Conservation (phyloP, 1,139 yeast genomes). For the Candida tetrigidarum region DNA sequence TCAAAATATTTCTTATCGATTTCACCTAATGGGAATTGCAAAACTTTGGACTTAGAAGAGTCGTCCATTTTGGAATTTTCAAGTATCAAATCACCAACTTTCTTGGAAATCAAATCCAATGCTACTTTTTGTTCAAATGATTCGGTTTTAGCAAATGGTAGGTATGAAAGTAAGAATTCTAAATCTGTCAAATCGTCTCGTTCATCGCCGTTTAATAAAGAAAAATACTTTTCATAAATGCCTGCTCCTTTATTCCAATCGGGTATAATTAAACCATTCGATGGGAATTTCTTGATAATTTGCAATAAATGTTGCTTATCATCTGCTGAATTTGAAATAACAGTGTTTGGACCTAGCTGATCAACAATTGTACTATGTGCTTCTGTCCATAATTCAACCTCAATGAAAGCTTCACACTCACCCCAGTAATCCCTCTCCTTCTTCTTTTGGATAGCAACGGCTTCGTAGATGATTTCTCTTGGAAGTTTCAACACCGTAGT, state of each 20-base stretch:
- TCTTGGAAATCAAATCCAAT: conserved; percentile 52
- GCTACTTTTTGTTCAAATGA: conserved; percentile 48
- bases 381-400: conserved; percentile 61
- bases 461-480: conserved; percentile 46
- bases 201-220: conserved; percentile 24
- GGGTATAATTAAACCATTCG: conserved; percentile 41
- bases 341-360: conserved; percentile 70
- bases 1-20: conserved; percentile 48
- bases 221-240: conserved; percentile 53
- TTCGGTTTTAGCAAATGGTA: conserved; percentile 41
- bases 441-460: conserved; percentile 51
- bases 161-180: conserved; percentile 42
- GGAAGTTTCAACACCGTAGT: conserved; percentile 50
- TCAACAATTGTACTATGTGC: conserved; percentile 65
- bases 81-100: conserved; percentile 46
- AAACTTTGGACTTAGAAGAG: conserved; percentile 27
- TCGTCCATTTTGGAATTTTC: conserved; percentile 21
- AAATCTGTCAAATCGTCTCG: conserved; percentile 19
- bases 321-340: conserved; percentile 48
- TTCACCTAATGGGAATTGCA: conserved; percentile 48
- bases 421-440: conserved; percentile 45
- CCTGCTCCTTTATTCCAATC: conserved; percentile 69
- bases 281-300: conserved; percentile 53
- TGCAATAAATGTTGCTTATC: conserved; percentile 38
- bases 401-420: conserved; percentile 64